A percentile compares a stretch with the other conserved stretches of the same genome.
These are phyloP conservation scores for Hypseocharis bilobata DNA, from an alignment of 441 rosid genomes.

Conservation along the genomic window DNA sequence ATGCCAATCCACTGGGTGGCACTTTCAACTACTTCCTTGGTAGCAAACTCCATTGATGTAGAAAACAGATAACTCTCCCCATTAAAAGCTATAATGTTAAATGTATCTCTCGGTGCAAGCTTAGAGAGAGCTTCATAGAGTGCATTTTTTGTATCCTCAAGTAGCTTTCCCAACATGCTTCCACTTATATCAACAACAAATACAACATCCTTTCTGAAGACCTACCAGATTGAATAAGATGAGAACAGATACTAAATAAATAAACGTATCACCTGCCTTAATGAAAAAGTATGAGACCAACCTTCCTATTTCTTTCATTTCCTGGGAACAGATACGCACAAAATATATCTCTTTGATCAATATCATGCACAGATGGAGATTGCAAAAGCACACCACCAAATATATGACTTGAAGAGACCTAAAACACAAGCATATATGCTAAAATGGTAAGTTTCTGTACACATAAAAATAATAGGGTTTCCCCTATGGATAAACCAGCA, in stretches of 20 bases:
- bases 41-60: slow-evolving; percentile 57
- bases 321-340: slow-evolving; percentile 67
- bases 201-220: slow-evolving; percentile 61
- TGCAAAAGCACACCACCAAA: slow-evolving; percentile 73
- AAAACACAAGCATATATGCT: slow-evolving; percentile 12
- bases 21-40: slow-evolving; percentile 49
- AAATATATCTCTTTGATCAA: slow-evolving; percentile 79
- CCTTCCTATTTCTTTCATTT: slow-evolving; percentile 49
- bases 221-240: slow-evolving; percentile 41
- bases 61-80: slow-evolving; percentile 61
- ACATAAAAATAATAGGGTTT: background rate
- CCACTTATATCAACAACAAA: slow-evolving; percentile 86
- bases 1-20: slow-evolving; percentile 62
- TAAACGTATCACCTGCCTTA: background rate
- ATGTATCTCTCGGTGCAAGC: slow-evolving; percentile 65
- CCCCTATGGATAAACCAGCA: slow-evolving; percentile 17
- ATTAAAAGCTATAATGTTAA: slow-evolving; percentile 76
- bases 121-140: slow-evolving; percentile 43
- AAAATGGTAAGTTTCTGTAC: background rate
- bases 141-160: slow-evolving; percentile 60
- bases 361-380: slow-evolving; percentile 63
- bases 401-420: slow-evolving; percentile 58
- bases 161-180: slow-evolving; percentile 78
- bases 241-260: slow-evolving; percentile 22
- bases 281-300: slow-evolving; percentile 23